Evolutionary conservation across 2,329 filamentous ascomycete species (phyloP).

Genomic region (Ceratocystis albifundus): DNA sequence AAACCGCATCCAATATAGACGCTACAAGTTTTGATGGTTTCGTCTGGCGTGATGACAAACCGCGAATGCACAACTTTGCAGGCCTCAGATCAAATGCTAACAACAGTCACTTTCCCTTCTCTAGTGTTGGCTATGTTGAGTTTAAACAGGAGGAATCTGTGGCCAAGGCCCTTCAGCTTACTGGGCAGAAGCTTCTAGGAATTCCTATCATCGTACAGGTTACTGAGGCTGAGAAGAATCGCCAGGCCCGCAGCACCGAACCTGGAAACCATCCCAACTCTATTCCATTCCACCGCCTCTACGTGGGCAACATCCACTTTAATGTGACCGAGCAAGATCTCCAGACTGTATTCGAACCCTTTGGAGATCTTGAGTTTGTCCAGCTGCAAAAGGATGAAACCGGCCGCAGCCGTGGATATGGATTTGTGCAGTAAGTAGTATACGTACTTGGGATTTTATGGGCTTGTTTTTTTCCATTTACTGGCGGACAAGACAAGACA

Average conservation of each 20-base stretch:
- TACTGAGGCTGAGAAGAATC: slow-evolving; percentile 98
- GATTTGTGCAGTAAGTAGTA: slow-evolving; percentile 84
- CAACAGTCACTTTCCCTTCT: slow-evolving; percentile 27
- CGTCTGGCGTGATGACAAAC: too few species aligned
- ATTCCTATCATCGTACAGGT: slow-evolving; percentile 97
- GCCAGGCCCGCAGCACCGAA: slow-evolving; percentile 78
- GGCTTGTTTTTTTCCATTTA: too few species aligned
- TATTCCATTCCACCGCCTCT: slow-evolving; percentile 92
- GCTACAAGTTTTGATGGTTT: too few species aligned
- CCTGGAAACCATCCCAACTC: slow-evolving; percentile 60
- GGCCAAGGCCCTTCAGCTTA: slow-evolving; percentile 86
- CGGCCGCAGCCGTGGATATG: slow-evolving; percentile 84
- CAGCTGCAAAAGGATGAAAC: slow-evolving; percentile 94
- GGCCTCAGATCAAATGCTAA: slow-evolving; percentile 30
- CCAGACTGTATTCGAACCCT: slow-evolving; percentile 92
- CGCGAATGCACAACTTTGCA: too few species aligned
- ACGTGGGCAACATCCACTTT: slow-evolving; percentile 99
- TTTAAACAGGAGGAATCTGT: slow-evolving; percentile 96
- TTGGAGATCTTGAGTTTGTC: slow-evolving; percentile 94
- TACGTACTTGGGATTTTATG: not conserved
- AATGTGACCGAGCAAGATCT: slow-evolving; percentile 95
- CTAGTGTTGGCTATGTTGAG: slow-evolving; percentile 95
- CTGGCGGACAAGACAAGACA: not conserved
- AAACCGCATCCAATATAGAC: too few species aligned
- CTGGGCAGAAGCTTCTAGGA: slow-evolving; percentile 94